A percentile compares a stretch with the other conserved stretches of the same genome.
These are phyloP conservation scores for Microdochium paspali DNA, from an alignment of 2,329 filamentous ascomycete species.

Conservation along the genomic window DNA sequence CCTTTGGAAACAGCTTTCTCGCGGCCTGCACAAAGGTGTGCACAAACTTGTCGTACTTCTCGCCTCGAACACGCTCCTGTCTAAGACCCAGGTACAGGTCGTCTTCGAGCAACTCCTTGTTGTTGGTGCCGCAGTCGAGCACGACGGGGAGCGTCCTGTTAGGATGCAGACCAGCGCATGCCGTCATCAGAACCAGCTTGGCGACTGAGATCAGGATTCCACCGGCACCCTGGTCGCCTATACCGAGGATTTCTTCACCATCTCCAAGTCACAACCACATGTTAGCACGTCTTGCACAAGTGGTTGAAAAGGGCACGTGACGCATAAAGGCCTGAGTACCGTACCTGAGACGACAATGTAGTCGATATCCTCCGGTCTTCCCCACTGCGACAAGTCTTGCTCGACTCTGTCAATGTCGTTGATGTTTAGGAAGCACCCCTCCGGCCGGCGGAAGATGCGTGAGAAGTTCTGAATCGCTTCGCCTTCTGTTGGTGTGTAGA, in stretches of 20 bases:
- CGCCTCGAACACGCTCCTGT: slow-evolving; percentile 55
- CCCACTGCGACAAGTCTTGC: slow-evolving; percentile 59
- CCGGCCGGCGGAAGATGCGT: slow-evolving; percentile 63
- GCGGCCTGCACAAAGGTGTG: slow-evolving; percentile 63
- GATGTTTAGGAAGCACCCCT: slow-evolving; percentile 76
- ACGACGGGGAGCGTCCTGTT: slow-evolving; percentile 71
- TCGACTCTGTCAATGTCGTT: slow-evolving; percentile 57
- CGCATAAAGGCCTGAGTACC: too few relatives aligned
- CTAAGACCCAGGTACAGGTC: slow-evolving; percentile 71
- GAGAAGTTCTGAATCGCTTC: slow-evolving; percentile 84
- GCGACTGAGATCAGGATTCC: slow-evolving; percentile 78
- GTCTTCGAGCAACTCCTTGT: slow-evolving; percentile 63
- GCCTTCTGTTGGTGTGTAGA: slow-evolving; percentile 85
- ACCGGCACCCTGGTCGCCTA: slow-evolving; percentile 81
- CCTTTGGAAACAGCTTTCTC: slow-evolving; percentile 62
- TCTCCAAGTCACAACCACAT: slow-evolving; percentile 20
- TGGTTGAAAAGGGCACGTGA: too few relatives aligned
- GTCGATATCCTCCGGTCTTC: slow-evolving; percentile 65
- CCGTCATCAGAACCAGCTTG: slow-evolving; percentile 72
- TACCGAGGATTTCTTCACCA: slow-evolving; percentile 69
- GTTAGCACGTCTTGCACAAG: too few relatives aligned
- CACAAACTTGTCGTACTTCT: slow-evolving; percentile 68
- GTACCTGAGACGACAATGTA: slow-evolving; percentile 81
- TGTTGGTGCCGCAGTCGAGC: slow-evolving; percentile 80
- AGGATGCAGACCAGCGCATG: slow-evolving; percentile 82